These are phyloP conservation scores for Cytidiella melzeri DNA, from an alignment of 768 basidiomycete genomes.

Conservation along the genomic window DNA sequence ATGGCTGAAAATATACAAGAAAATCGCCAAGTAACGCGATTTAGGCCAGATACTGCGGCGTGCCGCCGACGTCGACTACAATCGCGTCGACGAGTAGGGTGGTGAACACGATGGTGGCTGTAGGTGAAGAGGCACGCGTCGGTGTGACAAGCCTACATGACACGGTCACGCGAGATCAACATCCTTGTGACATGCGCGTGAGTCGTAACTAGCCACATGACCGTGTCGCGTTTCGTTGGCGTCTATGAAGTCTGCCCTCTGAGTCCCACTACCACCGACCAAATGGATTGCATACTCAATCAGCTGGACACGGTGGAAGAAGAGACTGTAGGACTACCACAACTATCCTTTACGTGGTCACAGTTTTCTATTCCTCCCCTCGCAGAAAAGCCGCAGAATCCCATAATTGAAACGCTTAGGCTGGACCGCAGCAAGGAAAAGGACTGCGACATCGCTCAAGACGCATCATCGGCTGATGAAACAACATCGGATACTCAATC, in stretches of 20 bases:
- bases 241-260: no score
- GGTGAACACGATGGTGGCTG: not conserved
- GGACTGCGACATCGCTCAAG: not conserved
- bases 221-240: not conserved
- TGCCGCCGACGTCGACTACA: no score
- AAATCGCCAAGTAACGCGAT: no score
- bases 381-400: constrained; percentile 70
- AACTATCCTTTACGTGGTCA: constrained; percentile 14
- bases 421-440: constrained; percentile 11
- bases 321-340: not conserved
- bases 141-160: not conserved
- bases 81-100: not conserved
- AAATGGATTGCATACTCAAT: not conserved
- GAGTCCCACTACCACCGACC: no score
- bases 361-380: constrained; percentile 61
- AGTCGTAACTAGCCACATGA: not conserved
- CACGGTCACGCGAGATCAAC: not conserved
- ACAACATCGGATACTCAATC: no score
- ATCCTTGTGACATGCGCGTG: not conserved
- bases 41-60: no score
- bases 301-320: not conserved
- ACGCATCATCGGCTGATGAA: no score
- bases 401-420: constrained; percentile 58
- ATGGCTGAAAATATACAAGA: not conserved
- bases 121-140: not conserved